Base-by-base conservation (phyloP, 768 basidiomycete genomes). In the Saitozyma podzolica region DNA sequence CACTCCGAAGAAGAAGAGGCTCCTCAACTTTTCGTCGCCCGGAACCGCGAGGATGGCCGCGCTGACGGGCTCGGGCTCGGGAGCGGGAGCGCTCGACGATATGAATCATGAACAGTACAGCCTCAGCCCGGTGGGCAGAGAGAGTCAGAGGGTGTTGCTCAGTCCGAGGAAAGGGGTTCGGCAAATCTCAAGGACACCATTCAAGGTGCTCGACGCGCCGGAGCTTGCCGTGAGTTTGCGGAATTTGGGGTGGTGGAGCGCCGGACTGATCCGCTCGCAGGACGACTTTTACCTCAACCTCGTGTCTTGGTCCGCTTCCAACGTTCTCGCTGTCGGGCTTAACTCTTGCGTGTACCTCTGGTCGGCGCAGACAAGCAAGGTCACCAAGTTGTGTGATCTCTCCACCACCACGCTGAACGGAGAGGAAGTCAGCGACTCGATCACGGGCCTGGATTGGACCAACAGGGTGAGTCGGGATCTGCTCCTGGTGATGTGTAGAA, bases 201-300 rank as follows among this genome's bases (percentile, higher is more conserved):
- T 95, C 82, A 87, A 96, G 61, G 95, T 97, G 0, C 85, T 98
- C 41, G 95, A 99, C 76, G 95, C 95, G 8, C 96, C 95, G 0
- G 94, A 98, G 59, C 86, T 99, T 11, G 92, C 92, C 39, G 80
- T 80, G 56, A 70, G 79, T 68, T 39, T n/a, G 17, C 11, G n/a
- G 3, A 17, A 2, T 43, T 47, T 14, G 43, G 13, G 48, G 40
- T 1, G 16, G 14, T n/a, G n/a, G 20, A 8, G 29, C 11, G 16
- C 29, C 19, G 16, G 42, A 59, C 63, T 69, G 52, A 67, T 29
- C 29, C 49, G n/a, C 5, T 11, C 3, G 45, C 51, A 79, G 76
- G 95, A 98, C 76, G 95, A 99, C 78, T 99, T 97, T 80, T 98
- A 99, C 74, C 88, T 99, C 65, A 98, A 98, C 74, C 84, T 98